Evolutionary conservation across 495 filamentous ascomycete species (phyloP).

Genomic region (Podospora didyma): DNA sequence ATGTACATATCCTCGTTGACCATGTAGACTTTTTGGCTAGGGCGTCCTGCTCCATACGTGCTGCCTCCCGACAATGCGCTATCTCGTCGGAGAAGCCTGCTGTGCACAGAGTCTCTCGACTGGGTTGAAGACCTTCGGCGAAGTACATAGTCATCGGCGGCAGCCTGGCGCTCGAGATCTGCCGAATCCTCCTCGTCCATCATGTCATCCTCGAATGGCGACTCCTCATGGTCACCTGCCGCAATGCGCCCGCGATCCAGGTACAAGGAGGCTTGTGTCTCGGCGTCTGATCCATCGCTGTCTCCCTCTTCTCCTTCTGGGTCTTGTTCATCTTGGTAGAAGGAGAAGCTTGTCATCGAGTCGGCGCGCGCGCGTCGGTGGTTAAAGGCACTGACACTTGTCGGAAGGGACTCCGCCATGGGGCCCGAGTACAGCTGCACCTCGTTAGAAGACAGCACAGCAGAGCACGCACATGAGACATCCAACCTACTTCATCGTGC

Average conservation of each 20-base stretch:
- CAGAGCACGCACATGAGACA: background rate
- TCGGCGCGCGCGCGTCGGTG: constrained; percentile 74
- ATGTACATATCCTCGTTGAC: constrained; percentile 89
- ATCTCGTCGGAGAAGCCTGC: constrained; percentile 64
- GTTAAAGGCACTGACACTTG: constrained; percentile 80
- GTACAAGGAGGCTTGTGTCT: background rate
- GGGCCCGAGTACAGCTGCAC: constrained; percentile 84
- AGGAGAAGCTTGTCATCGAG: constrained; percentile 85
- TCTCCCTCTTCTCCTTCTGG: constrained; percentile 39
- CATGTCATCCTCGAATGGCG: constrained; percentile 37
- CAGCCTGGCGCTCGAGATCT: constrained; percentile 35
- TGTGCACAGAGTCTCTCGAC: constrained; percentile 59
- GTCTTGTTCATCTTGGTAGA: constrained; percentile 68
- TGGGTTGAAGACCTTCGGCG: constrained; percentile 39
- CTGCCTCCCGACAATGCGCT: constrained; percentile 58
- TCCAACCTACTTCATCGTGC: constrained; percentile 71
- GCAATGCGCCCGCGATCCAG: background rate
- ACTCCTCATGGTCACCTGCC: constrained; percentile 32
- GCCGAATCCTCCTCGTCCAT: constrained; percentile 36
- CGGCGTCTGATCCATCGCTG: background rate
- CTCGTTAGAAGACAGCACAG: constrained; percentile 13
- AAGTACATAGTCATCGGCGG: constrained; percentile 36
- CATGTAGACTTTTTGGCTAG: constrained; percentile 89
- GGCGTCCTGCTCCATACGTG: constrained; percentile 51
- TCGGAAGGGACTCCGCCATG: constrained; percentile 90